Evolutionary conservation across 306 rosid genomes (phyloP).

Genomic region (Glycine tomentella): DNA sequence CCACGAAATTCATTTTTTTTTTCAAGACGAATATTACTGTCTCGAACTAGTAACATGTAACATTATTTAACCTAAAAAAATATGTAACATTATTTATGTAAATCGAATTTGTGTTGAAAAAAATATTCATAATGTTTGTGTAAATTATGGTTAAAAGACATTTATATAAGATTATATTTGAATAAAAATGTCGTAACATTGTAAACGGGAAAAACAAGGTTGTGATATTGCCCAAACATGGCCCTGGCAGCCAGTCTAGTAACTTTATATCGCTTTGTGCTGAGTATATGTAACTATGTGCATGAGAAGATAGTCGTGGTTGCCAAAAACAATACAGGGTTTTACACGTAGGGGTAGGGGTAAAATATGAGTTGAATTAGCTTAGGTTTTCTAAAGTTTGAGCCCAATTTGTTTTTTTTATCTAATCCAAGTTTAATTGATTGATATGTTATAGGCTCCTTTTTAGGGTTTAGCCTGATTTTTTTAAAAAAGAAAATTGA

Average conservation of each 20-base stretch:
- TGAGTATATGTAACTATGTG: no score
- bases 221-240: background rate
- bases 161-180: background rate
- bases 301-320: background rate
- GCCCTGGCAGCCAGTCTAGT: background rate
- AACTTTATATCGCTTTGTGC: background rate
- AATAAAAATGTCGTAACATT: background rate
- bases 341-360: background rate
- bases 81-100: background rate
- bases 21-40: background rate
- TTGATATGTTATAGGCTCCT: no score
- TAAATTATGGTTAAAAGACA: background rate
- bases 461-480: background rate
- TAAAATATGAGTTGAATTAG: no score
- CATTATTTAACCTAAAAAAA: background rate
- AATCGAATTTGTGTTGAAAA: background rate
- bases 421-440: no score
- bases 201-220: no score
- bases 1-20: constrained; percentile 4
- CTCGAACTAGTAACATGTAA: background rate
- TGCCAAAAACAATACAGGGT: background rate
- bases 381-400: background rate
- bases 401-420: background rate
- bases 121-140: background rate
- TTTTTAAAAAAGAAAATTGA: no score